Base-by-base conservation (phyloP, 805 yeast genomes). In the Metschnikowia peoriensis region DNA sequence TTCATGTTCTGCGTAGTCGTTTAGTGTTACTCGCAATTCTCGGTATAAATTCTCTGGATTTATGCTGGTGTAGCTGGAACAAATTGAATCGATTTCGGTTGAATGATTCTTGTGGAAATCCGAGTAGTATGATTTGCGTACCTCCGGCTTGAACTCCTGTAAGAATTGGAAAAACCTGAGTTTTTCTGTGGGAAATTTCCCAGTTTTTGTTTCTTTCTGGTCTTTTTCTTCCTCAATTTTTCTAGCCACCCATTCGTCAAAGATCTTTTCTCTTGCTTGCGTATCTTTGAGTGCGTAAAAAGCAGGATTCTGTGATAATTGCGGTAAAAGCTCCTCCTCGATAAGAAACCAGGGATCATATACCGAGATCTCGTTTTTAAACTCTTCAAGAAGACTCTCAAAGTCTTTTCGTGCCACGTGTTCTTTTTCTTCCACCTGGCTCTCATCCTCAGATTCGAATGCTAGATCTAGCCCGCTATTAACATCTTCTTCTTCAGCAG, bases 261-360 rank as follows among this genome's bases (percentile, higher is more conserved):
- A 59, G 15, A 51, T 28, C 12, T 27, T 27, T 27, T 58, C 59
- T 44, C 70, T 56, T 28, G 52, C 49, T 6, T 55, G 48, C 5
- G 53, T 47, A 15, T 56, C 58, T 7, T 54, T 49, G 4, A 72
- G 53, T 2, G 63, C 56, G 50, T 63, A 73, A 54, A 53, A 73
- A 16, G 61, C 69, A 0, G 76, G 70, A 44, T 53, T 45, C 35
- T 59, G 59, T 11, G 61, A 62, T 14, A 73, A 60, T 17, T 69
- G 66, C 1, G 56, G 45, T 7, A 71, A 57, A 10, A 71, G 54
- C 17, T 70, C 72, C 45, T 72, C 78, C 52, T 72, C 75, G 0
- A 73, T 64, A 28, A 75, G 46, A 46, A 61, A 63, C 75, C 78
- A 75, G 4, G 76, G 68, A 41, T 72, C 72, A 56, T 63, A 72